These are phyloP conservation scores for Paramarasmius palmivorus DNA, from an alignment of 1,284 basidiomycete genomes.

Conservation along the genomic window DNA sequence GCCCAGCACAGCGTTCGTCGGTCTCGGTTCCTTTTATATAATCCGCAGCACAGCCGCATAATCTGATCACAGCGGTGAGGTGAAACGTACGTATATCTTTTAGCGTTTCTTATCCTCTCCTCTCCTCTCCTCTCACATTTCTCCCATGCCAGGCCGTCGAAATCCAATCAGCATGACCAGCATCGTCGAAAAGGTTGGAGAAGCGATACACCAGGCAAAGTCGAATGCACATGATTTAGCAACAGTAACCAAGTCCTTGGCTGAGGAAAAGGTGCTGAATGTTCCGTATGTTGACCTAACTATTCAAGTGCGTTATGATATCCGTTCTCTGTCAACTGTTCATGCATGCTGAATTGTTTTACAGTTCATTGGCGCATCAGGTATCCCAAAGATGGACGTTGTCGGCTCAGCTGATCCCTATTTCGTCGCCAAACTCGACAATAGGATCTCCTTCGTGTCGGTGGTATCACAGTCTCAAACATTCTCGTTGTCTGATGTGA, in stretches of 20 bases:
- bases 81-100: not conserved
- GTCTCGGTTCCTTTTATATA: too few relatives aligned
- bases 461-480: slow-evolving; percentile 10
- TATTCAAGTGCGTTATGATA: slow-evolving; percentile 38
- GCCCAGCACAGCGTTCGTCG: too few relatives aligned
- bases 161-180: slow-evolving; percentile 38
- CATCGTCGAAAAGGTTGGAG: slow-evolving; percentile 34
- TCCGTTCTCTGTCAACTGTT: not conserved
- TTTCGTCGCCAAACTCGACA: slow-evolving; percentile 67
- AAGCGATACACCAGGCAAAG: slow-evolving; percentile 28
- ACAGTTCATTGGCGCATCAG: slow-evolving; percentile 71
- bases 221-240: slow-evolving; percentile 29
- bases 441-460: slow-evolving; percentile 63
- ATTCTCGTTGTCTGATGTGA: too few relatives aligned
- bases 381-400: slow-evolving; percentile 69
- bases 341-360: not conserved
- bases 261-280: slow-evolving; percentile 33
- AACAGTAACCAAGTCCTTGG: slow-evolving; percentile 28
- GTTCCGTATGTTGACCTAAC: slow-evolving; percentile 49
- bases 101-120: not conserved
- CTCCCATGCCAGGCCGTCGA: slow-evolving; percentile 22
- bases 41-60: too few relatives aligned
- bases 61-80: too few relatives aligned
- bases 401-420: slow-evolving; percentile 71
- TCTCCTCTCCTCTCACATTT: not conserved